Conservation (phyloP, 176 grass and related monocot genomes). For the Oryza longistaminata region DNA sequence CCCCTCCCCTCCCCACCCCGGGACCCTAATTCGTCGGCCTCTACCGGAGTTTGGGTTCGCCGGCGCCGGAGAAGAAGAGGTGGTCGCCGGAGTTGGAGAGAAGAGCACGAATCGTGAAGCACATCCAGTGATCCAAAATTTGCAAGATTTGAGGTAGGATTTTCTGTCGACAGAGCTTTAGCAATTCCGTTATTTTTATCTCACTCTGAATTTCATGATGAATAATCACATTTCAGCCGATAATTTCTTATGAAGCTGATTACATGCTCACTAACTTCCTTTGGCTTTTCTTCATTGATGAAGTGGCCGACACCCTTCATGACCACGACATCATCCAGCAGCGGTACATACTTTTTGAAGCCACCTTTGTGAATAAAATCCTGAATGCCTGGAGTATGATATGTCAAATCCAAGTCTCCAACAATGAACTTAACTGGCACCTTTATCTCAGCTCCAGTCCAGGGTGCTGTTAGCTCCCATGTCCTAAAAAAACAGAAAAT, state of each 20-base stretch:
- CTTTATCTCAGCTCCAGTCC: conserved; percentile 55
- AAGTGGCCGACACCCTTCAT: conserved; percentile 63
- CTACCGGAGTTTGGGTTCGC: no score
- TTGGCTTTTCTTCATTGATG: conserved; percentile 62
- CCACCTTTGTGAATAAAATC: conserved; percentile 66
- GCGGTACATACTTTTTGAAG: conserved; percentile 58
- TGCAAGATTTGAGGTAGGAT: no score
- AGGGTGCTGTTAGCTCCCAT: conserved; percentile 61
- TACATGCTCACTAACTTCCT: conserved; percentile 55
- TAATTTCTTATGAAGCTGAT: conserved; percentile 57
- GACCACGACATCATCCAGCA: conserved; percentile 64
- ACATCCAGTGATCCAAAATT: no score
- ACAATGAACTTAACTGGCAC: conserved; percentile 66
- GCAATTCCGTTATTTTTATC: no score
- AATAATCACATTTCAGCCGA: not conserved
- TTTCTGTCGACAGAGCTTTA: no score
- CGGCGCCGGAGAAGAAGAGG: no score
- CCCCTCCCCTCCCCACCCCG: no score
- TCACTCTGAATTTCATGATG: not conserved
- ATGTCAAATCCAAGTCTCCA: conserved; percentile 61
- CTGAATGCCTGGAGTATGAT: conserved; percentile 51
- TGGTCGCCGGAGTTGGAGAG: no score
- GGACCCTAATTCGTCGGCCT: no score
- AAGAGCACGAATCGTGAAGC: no score
- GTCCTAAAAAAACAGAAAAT: conserved; percentile 36